phyloP scores from a whole-genome alignment of 169 alveolate genomes.

The Plasmodium vinckei region DNA sequence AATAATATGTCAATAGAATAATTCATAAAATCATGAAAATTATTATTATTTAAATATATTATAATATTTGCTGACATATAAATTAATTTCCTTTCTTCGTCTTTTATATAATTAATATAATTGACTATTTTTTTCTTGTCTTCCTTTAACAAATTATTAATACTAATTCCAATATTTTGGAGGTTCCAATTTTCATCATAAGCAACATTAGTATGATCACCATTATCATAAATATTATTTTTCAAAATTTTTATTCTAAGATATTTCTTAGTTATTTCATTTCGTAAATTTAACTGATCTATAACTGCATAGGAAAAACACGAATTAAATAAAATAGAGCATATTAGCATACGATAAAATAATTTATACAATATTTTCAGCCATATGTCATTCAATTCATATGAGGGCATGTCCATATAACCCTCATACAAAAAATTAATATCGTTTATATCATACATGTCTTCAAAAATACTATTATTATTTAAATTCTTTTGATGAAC shows the following conservation, averaged over 20 bases:
- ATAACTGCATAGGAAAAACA: constrained; percentile 23
- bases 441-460: constrained; percentile 39
- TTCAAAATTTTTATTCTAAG: neutral
- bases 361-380: constrained; percentile 47
- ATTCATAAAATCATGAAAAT: constrained; percentile 47
- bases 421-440: constrained; percentile 1
- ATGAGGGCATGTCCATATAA: neutral
- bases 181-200: neutral
- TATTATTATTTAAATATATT: constrained; percentile 27
- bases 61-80: constrained; percentile 55
- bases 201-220: neutral
- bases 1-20: constrained; percentile 52
- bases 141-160: constrained; percentile 10
- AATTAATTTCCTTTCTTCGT: constrained; percentile 55
- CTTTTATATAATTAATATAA: constrained; percentile 15
- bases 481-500: neutral
- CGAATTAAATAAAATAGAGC: constrained; percentile 42
- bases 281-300: neutral
- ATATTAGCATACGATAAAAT: constrained; percentile 49
- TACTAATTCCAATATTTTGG: neutral
- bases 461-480: constrained; percentile 35
- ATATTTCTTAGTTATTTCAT: neutral
- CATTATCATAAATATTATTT: neutral
- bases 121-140: constrained; percentile 17
- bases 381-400: constrained; percentile 61